phyloP scores from a whole-genome alignment of 106 monocot genomes.

The Dendrobium huoshanense region DNA sequence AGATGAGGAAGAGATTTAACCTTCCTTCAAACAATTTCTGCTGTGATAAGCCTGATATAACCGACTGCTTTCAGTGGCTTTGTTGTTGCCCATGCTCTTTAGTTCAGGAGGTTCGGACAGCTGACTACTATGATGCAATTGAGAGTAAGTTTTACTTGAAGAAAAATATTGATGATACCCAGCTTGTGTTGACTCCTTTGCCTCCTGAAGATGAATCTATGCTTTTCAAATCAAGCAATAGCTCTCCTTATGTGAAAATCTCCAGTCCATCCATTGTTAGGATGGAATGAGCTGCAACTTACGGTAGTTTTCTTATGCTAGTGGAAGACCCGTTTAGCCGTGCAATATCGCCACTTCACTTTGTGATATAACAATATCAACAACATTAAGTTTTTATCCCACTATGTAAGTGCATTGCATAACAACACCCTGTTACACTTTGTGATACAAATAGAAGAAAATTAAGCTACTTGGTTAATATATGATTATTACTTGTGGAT shows the following conservation, averaged over 20 bases:
- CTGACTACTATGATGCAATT: slow-evolving; percentile 14
- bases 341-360: too few species aligned
- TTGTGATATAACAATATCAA: too few species aligned
- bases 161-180: background rate
- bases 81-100: slow-evolving; percentile 17
- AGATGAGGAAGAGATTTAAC: slow-evolving; percentile 26
- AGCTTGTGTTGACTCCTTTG: slow-evolving; percentile 5
- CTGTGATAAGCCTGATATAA: slow-evolving; percentile 6
- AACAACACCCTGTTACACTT: too few species aligned
- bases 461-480: too few species aligned
- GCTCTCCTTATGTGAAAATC: background rate
- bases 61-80: slow-evolving; percentile 23
- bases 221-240: background rate
- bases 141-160: slow-evolving; percentile 15
- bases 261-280: background rate
- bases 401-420: too few species aligned
- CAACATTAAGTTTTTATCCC: too few species aligned
- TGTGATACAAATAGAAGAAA: too few species aligned
- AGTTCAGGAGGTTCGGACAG: background rate
- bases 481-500: too few species aligned
- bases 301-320: too few species aligned
- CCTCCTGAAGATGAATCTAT: background rate
- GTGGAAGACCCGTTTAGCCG: too few species aligned
- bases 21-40: slow-evolving; percentile 11
- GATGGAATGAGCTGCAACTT: background rate